phyloP scores from a whole-genome alignment of 2,329 filamentous ascomycete species.

The Pyrenochaeta sp. region DNA sequence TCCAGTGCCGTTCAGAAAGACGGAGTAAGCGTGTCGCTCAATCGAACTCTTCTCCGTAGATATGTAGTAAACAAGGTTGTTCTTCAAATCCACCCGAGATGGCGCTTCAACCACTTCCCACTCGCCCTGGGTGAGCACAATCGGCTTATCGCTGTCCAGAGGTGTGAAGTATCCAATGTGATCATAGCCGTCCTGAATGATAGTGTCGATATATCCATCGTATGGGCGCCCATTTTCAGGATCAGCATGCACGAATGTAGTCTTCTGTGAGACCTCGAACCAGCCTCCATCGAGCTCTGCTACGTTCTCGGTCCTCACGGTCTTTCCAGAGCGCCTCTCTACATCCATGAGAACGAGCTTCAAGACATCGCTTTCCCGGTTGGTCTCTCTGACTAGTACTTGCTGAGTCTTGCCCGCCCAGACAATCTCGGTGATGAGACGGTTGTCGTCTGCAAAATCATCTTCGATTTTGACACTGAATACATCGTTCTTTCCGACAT shows the following conservation, averaged over 20 bases:
- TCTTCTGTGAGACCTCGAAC: conserved; percentile 93
- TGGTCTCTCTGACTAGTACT: conserved; percentile 89
- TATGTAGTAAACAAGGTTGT: conserved; percentile 90
- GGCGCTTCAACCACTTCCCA: conserved; percentile 94
- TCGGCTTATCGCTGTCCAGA: conserved; percentile 80
- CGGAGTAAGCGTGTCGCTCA: conserved; percentile 90
- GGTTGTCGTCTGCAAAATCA: conserved; percentile 80
- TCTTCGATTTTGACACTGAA: conserved; percentile 81
- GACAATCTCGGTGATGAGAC: conserved; percentile 90
- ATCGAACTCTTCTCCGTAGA: conserved; percentile 87
- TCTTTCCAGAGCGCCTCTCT: conserved; percentile 73
- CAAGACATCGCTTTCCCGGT: conserved; percentile 91
- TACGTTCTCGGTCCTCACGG: conserved; percentile 81
- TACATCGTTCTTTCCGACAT: conserved; percentile 76
- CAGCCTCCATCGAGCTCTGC: conserved; percentile 90
- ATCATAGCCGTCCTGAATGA: conserved; percentile 86
- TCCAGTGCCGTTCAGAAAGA: conserved; percentile 80
- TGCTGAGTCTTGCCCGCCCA: conserved; percentile 81
- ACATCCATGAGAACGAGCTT: conserved; percentile 89
- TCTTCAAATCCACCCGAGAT: conserved; percentile 81
- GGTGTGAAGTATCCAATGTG: conserved; percentile 95
- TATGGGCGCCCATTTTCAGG: conserved; percentile 75
- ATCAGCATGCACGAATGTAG: conserved; percentile 86
- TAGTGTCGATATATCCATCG: conserved; percentile 92
- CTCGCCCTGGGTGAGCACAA: conserved; percentile 84